Evolutionary conservation across 345 rosid genomes (phyloP).

Genomic region (Pseudoturritis turrita): DNA sequence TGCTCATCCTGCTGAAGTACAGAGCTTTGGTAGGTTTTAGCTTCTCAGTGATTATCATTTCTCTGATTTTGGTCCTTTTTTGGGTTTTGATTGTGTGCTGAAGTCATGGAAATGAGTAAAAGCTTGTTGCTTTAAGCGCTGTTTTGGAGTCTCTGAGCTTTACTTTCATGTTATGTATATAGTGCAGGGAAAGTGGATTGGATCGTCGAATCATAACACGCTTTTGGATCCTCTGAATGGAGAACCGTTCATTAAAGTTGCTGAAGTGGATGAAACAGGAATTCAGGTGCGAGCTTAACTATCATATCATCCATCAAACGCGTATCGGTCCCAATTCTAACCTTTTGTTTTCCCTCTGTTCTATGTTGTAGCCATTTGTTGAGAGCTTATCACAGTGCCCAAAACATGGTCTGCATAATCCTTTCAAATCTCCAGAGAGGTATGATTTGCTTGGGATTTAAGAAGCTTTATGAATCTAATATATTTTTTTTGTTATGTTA

Average conservation of each 20-base stretch:
- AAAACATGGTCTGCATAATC: constrained; percentile 95
- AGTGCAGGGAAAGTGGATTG: constrained; percentile 95
- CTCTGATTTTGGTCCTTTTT: not conserved
- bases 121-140: not conserved
- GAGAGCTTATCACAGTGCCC: constrained; percentile 93
- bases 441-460: constrained; percentile 21
- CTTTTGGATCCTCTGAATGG: constrained; percentile 93
- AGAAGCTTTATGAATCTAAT: not conserved
- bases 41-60: not conserved
- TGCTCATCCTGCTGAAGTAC: constrained; percentile 81
- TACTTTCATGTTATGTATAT: constrained; percentile 6
- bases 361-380: constrained; percentile 73
- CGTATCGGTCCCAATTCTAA: not conserved
- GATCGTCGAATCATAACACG: constrained; percentile 55
- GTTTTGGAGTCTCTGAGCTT: not conserved
- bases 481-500: not conserved
- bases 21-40: constrained; percentile 60
- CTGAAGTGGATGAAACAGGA: constrained; percentile 72
- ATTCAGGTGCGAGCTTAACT: constrained; percentile 47
- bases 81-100: not conserved
- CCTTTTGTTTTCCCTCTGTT: constrained; percentile 7
- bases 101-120: not conserved
- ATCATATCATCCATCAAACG: too few relatives aligned
- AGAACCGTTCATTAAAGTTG: constrained; percentile 80
- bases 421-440: constrained; percentile 97